Conservation (phyloP, 2,329 filamentous ascomycete species). For the Trichoderma koningiopsis region DNA sequence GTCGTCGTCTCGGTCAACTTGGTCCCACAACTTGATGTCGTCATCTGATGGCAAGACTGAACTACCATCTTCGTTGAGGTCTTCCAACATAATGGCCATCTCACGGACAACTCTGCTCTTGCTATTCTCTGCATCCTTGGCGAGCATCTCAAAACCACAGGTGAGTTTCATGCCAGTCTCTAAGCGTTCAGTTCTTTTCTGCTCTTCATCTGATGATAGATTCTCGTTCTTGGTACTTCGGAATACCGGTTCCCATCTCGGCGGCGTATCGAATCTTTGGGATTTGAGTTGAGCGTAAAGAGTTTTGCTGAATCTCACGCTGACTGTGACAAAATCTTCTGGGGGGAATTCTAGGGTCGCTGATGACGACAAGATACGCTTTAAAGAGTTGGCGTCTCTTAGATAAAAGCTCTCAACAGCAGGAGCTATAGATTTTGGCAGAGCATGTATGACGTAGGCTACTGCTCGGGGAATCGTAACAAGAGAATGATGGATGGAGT, state of each 20-base stretch:
- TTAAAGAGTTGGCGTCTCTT: conserved; percentile 76
- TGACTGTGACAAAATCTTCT: conserved; percentile 75
- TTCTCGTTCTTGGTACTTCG: conserved; percentile 30
- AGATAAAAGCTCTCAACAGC: conserved; percentile 92
- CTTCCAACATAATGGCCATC: conserved; percentile 73
- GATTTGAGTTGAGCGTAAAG: conserved; percentile 89
- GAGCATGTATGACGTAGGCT: conserved; percentile 74
- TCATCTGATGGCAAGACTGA: conserved; percentile 65
- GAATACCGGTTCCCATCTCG: conserved; percentile 48
- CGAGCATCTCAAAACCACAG: conserved; percentile 87
- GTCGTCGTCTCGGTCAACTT: conserved; percentile 67
- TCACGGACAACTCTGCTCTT: conserved; percentile 72
- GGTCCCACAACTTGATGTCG: conserved; percentile 73
- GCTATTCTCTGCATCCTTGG: conserved; percentile 66
- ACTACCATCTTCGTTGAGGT: conserved; percentile 72
- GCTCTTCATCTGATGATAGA: conserved; percentile 23
- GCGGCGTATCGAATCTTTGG: conserved; percentile 74
- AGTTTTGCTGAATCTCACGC: conserved; percentile 81
- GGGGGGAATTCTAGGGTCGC: conserved; percentile 68
- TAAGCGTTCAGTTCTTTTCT: conserved; percentile 38
- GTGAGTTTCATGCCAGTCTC: conserved; percentile 88
- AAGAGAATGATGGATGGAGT: conserved; percentile 74
- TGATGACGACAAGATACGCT: conserved; percentile 62
- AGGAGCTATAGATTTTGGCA: conserved; percentile 75
- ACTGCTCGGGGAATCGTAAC: conserved; percentile 78